Evolutionary conservation across 2,329 filamentous ascomycete species (phyloP).

Genomic region (Biscogniauxia marginata): DNA sequence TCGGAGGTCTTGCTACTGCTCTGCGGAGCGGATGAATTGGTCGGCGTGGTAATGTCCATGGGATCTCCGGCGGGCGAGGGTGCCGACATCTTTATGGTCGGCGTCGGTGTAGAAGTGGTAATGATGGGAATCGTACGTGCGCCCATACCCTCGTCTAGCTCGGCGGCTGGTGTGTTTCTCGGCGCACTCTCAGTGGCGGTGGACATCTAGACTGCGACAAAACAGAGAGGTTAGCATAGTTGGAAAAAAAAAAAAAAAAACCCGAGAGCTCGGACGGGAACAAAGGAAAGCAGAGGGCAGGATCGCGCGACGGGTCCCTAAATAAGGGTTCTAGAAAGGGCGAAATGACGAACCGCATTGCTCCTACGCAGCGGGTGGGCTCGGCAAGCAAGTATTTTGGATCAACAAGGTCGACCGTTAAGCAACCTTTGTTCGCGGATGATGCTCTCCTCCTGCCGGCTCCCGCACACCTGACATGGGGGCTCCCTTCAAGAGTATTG

Average conservation of each 20-base stretch:
- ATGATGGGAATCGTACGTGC: slow-evolving; percentile 56
- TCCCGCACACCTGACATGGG: slow-evolving; percentile 25
- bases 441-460: slow-evolving; percentile 17
- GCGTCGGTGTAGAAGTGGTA: slow-evolving; percentile 39
- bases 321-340: slow-evolving; percentile 18
- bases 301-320: slow-evolving; percentile 7
- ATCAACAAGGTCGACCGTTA: slow-evolving; percentile 5
- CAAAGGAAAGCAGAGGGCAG: slow-evolving; percentile 19
- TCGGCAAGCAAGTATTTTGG: slow-evolving; percentile 11
- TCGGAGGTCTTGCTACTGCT: slow-evolving; percentile 46
- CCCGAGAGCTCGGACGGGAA: slow-evolving; percentile 16
- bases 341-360: slow-evolving; percentile 24
- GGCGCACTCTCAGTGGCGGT: slow-evolving; percentile 51
- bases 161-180: slow-evolving; percentile 41
- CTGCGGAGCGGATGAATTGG: slow-evolving; percentile 44
- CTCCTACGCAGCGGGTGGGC: slow-evolving; percentile 18
- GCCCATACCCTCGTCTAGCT: slow-evolving; percentile 46
- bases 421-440: slow-evolving; percentile 17
- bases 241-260: slow-evolving; percentile 16
- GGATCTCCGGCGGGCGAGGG: slow-evolving; percentile 54
- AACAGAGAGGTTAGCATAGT: slow-evolving; percentile 22
- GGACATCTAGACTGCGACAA: slow-evolving; percentile 48
- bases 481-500: slow-evolving; percentile 17
- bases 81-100: slow-evolving; percentile 58
- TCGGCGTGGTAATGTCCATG: slow-evolving; percentile 60